Evolutionary conservation across 257 asterid genomes (phyloP).

Genomic region (Thymus quinquecostatus): DNA sequence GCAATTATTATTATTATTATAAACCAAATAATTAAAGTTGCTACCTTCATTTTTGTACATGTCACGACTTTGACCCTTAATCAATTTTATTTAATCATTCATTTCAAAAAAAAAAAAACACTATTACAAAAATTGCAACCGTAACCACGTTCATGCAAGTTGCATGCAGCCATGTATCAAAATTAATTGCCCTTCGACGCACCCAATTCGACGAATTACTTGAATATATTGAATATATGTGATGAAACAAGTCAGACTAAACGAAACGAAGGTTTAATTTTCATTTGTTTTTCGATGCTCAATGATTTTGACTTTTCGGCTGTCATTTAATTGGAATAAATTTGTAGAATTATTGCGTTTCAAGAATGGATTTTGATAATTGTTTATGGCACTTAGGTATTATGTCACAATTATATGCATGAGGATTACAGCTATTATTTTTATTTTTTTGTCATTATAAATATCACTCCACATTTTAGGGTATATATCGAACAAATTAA

Average conservation of each 20-base stretch:
- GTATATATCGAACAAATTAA: slow-evolving; percentile 1
- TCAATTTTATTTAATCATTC: slow-evolving; percentile 12
- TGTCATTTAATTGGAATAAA: neutral
- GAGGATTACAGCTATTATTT: slow-evolving; percentile 29
- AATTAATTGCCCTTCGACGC: neutral
- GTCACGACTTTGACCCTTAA: neutral
- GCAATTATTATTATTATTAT: slow-evolving; percentile 14
- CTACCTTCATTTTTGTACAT: neutral
- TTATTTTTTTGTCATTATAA: slow-evolving; percentile 25
- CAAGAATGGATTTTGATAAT: slow-evolving; percentile 9
- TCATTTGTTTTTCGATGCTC: neutral
- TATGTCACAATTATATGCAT: slow-evolving; percentile 4
- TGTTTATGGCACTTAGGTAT: slow-evolving; percentile 11
- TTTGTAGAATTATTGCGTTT: slow-evolving; percentile 19
- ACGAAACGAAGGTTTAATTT: neutral
- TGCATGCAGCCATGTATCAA: slow-evolving; percentile 7
- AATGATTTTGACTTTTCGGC: neutral
- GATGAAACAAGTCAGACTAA: too few species aligned
- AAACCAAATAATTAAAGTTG: slow-evolving; percentile 11
- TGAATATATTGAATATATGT: too few species aligned
- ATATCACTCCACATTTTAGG: slow-evolving; percentile 21
- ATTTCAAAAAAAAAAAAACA: neutral
- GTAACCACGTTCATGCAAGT: too few species aligned
- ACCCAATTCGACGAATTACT: too few species aligned
- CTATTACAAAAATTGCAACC: neutral